A percentile compares a stretch with the other conserved stretches of the same genome.
These are phyloP conservation scores for Dimocarpus longan DNA, from an alignment of 345 rosid species.

Conservation along the genomic window DNA sequence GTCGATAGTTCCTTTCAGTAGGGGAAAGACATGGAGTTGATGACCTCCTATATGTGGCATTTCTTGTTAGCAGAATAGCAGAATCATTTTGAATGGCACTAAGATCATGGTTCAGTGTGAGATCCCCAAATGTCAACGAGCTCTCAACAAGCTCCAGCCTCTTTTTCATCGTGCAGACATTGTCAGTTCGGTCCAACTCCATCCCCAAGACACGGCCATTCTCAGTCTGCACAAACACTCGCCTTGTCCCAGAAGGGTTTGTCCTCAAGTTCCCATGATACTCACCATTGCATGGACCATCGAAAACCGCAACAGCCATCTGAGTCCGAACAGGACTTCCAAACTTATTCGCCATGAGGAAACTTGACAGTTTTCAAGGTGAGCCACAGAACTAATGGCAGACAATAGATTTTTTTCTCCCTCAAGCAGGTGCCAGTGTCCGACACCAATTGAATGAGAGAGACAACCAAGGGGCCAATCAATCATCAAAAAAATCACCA, in stretches of 20 bases:
- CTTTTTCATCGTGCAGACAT: conserved; percentile 54
- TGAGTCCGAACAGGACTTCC: conserved; percentile 51
- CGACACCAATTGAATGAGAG: conserved; percentile 18
- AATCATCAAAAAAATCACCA: conserved; percentile 22
- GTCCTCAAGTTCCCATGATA: conserved; percentile 37
- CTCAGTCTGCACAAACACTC: conserved; percentile 68
- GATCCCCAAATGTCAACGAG: conserved; percentile 62
- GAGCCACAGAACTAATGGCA: background rate
- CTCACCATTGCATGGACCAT: conserved; percentile 48
- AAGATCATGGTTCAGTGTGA: conserved; percentile 53
- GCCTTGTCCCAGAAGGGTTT: conserved; percentile 49
- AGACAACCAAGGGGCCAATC: conserved; percentile 2
- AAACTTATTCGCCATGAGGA: conserved; percentile 37
- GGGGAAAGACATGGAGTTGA: conserved; percentile 71
- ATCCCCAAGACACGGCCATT: conserved; percentile 66
- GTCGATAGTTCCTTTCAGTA: conserved; percentile 46
- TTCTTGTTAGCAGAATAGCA: conserved; percentile 57
- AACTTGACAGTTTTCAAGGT: background rate
- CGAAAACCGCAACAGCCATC: conserved; percentile 57
- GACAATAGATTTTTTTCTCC: conserved; percentile 29
- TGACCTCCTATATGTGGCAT: conserved; percentile 54
- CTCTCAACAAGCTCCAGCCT: conserved; percentile 61
- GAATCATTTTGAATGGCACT: conserved; percentile 62
- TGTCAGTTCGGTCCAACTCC: conserved; percentile 61
- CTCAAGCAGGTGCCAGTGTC: conserved; percentile 24